These are phyloP conservation scores for Pharnaceum exiguum DNA, from an alignment of 148 eudicot species.

Conservation along the genomic window DNA sequence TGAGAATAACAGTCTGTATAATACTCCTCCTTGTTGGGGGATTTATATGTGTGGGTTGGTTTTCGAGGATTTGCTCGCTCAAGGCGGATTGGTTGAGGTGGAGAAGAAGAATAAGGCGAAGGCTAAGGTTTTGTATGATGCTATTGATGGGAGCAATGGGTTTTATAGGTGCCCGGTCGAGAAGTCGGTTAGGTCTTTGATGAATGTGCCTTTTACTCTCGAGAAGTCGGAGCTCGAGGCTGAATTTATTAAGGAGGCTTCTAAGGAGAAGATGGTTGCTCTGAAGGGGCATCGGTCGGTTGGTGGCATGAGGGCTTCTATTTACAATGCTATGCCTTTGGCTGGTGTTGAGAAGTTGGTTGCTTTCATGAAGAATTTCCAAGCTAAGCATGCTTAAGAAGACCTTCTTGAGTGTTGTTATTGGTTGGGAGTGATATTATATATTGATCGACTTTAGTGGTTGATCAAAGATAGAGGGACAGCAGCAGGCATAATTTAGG, in stretches of 20 bases:
- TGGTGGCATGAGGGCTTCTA: conserved; percentile 97
- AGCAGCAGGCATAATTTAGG: no score
- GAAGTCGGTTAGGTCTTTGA: conserved; percentile 88
- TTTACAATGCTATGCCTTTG: conserved; percentile 95
- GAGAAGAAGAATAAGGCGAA: conserved; percentile 78
- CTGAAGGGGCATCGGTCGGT: conserved; percentile 93
- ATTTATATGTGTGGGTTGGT: conserved; percentile 97
- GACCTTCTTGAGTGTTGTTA: not conserved
- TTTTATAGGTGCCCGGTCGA: conserved; percentile 91
- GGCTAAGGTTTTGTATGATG: conserved; percentile 59
- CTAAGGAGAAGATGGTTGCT: conserved; percentile 91
- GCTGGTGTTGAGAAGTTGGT: conserved; percentile 96
- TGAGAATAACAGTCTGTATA: conserved; percentile 78
- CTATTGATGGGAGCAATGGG: conserved; percentile 75
- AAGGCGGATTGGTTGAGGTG: conserved; percentile 82
- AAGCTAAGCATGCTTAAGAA: conserved; percentile 69
- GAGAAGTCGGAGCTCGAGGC: conserved; percentile 73
- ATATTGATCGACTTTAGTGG: no score
- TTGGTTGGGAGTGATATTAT: no score
- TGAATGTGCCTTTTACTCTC: conserved; percentile 94
- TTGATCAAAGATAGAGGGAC: no score
- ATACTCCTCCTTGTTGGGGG: conserved; percentile 91
- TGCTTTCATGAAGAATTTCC: conserved; percentile 92
- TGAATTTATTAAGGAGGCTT: conserved; percentile 81
- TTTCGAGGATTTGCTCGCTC: conserved; percentile 78